phyloP scores from a whole-genome alignment of 2,329 filamentous ascomycete species.

The Cadophora sp. region DNA sequence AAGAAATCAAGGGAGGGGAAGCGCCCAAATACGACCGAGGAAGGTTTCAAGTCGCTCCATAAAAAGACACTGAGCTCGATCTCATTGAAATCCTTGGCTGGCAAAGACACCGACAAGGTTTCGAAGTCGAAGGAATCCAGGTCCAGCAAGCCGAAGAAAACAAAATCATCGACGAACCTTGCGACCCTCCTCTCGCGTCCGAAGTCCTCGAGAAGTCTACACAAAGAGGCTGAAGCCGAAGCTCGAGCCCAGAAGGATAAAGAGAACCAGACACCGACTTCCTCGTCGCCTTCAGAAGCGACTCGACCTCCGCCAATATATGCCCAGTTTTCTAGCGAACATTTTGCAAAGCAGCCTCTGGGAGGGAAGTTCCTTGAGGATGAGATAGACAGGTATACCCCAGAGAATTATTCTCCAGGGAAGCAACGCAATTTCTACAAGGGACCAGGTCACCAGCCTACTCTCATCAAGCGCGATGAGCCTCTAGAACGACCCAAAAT shows the following conservation, averaged over 20 bases:
- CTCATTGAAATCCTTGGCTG: conserved; percentile 52
- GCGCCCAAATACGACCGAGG: conserved; percentile 40
- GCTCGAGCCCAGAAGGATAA: conserved; percentile 69
- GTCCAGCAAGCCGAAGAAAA: conserved; percentile 72
- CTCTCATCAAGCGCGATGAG: conserved; percentile 36
- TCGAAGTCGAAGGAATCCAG: conserved; percentile 52
- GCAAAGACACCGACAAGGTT: conserved; percentile 46
- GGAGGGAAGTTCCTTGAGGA: conserved; percentile 45
- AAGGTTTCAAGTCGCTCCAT: conserved; percentile 48
- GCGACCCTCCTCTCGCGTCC: conserved; percentile 75
- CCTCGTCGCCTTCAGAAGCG: conserved; percentile 50
- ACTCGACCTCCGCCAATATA: conserved; percentile 74
- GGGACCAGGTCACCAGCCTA: conserved; percentile 37
- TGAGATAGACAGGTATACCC: conserved; percentile 44
- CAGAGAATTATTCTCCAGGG: conserved; percentile 40
- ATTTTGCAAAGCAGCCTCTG: conserved; percentile 47
- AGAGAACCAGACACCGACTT: conserved; percentile 76
- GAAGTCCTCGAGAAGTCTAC: conserved; percentile 74
- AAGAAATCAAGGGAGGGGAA: conserved; percentile 48
- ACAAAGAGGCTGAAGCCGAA: conserved; percentile 57
- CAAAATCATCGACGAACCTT: conserved; percentile 85
- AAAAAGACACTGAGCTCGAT: conserved; percentile 54
- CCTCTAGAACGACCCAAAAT: conserved; percentile 38
- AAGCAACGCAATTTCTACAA: conserved; percentile 43
- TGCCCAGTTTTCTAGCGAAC: conserved; percentile 69